These are phyloP conservation scores for Populus ilicifolia DNA, from an alignment of 345 rosid species.

Conservation along the genomic window DNA sequence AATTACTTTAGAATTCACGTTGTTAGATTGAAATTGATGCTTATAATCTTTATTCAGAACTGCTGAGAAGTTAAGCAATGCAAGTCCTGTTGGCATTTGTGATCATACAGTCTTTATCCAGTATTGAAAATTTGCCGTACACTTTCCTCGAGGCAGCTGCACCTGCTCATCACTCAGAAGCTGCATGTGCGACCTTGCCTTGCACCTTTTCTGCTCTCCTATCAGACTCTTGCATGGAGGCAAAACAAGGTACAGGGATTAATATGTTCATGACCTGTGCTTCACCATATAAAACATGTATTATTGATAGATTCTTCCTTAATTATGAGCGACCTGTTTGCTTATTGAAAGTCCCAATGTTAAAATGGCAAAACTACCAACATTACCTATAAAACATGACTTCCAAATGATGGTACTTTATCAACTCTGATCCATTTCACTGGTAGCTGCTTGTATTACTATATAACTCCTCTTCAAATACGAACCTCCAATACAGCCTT, in stretches of 20 bases:
- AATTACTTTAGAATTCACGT: background rate
- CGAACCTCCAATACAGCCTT: background rate
- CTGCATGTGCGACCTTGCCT: constrained; percentile 1
- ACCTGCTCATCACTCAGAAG: background rate
- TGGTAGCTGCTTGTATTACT: background rate
- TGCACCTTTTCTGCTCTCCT: constrained; percentile 6
- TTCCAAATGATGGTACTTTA: constrained; percentile 6
- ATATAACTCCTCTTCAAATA: background rate
- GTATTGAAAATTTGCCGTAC: background rate
- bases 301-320: background rate
- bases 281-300: background rate
- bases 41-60: background rate
- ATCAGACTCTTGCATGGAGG: constrained; percentile 2
- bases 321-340: background rate
- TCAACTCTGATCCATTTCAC: background rate
- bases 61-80: constrained; percentile 4
- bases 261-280: background rate
- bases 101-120: background rate
- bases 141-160: background rate
- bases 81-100: background rate
- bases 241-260: constrained; percentile 4
- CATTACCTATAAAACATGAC: background rate
- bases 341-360: background rate
- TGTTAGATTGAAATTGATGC: background rate
- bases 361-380: constrained; percentile 3